Evolutionary conservation across 345 rosid species (phyloP).

Genomic region (Ceriops zippeliana): DNA sequence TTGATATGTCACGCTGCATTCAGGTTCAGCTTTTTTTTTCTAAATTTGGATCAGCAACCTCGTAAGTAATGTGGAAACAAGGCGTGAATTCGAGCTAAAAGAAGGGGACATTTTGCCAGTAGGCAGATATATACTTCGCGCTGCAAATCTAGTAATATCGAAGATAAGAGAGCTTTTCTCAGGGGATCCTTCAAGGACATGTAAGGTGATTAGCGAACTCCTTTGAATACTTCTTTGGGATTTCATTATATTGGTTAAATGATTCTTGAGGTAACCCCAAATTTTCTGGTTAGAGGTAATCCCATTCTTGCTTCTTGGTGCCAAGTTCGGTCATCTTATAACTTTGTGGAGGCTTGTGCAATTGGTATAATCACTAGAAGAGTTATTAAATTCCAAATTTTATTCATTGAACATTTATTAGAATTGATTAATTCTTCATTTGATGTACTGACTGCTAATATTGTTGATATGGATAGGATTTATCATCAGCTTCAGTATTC

Average conservation of each 20-base stretch:
- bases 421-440: neutral
- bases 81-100: slow-evolving; percentile 44
- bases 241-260: slow-evolving; percentile 9
- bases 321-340: slow-evolving; percentile 77
- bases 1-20: slow-evolving; percentile 38
- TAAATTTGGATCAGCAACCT: neutral
- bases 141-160: slow-evolving; percentile 64
- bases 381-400: neutral
- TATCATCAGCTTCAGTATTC: slow-evolving; percentile 65
- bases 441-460: neutral
- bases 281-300: slow-evolving; percentile 51
- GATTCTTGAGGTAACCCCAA: slow-evolving; percentile 2
- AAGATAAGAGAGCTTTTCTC: slow-evolving; percentile 72
- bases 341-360: slow-evolving; percentile 73
- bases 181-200: slow-evolving; percentile 91
- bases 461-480: slow-evolving; percentile 52
- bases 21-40: neutral
- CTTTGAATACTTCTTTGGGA: neutral
- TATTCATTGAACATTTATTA: neutral
- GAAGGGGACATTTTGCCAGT: slow-evolving; percentile 67
- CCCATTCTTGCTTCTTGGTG: slow-evolving; percentile 78
- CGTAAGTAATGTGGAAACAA: slow-evolving; percentile 47
- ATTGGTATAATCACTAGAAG: slow-evolving; percentile 43
- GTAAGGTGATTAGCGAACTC: slow-evolving; percentile 46
- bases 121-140: slow-evolving; percentile 66